Evolutionary conservation across 306 rosid genomes (phyloP).

Genomic region (Medicago arabica): DNA sequence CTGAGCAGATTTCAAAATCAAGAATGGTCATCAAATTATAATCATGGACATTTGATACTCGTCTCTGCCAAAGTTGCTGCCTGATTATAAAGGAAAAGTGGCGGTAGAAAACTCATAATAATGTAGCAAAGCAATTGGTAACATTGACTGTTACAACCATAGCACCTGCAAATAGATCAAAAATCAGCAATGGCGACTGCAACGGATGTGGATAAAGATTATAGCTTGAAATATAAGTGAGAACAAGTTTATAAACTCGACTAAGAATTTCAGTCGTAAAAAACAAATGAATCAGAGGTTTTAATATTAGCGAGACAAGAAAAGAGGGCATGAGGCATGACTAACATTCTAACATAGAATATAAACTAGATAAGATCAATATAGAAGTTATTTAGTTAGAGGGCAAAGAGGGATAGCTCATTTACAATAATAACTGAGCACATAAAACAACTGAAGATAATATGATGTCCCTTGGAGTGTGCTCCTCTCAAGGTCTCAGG

Average conservation of each 20-base stretch:
- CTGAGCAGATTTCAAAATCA: neutral
- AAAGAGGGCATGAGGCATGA: too few relatives aligned
- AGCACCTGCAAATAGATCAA: constrained; percentile 2
- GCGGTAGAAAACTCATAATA: neutral
- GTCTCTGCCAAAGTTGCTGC: constrained; percentile 29
- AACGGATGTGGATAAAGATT: neutral
- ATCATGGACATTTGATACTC: too few relatives aligned
- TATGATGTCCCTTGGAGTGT: too few relatives aligned
- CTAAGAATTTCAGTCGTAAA: neutral
- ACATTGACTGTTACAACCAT: constrained; percentile 4
- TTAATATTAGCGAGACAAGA: too few relatives aligned
- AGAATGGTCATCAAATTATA: too few relatives aligned
- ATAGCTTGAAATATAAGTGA: neutral
- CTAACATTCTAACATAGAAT: too few relatives aligned
- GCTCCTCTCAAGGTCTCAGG: too few relatives aligned
- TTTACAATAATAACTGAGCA: too few relatives aligned
- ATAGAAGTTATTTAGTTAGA: too few relatives aligned
- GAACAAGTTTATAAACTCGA: neutral
- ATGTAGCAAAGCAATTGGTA: constrained; percentile 8
- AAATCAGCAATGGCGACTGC: neutral
- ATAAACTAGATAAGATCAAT: too few relatives aligned
- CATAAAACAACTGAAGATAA: too few relatives aligned
- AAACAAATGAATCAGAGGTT: neutral
- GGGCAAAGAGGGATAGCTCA: too few relatives aligned
- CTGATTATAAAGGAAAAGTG: constrained; percentile 16